Conservation (phyloP, 2,329 filamentous ascomycete species). For the Phialophora verrucosa region DNA sequence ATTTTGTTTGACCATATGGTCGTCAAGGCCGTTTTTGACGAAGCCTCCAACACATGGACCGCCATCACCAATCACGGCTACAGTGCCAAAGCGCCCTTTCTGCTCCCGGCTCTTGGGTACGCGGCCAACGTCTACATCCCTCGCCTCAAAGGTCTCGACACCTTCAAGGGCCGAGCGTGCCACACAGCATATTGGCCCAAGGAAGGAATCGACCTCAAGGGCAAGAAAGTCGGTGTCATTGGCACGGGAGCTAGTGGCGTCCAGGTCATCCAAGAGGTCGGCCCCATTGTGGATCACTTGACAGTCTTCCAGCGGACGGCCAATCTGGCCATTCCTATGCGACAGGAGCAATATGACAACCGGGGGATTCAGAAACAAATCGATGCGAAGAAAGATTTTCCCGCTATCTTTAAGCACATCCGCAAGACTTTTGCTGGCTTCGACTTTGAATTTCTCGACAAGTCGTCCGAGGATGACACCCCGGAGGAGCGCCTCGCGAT, state of each 20-base stretch:
- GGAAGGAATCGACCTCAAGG: conserved; percentile 59
- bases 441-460: too few relatives aligned
- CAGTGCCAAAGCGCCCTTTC: too few relatives aligned
- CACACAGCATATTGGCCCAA: conserved; percentile 64
- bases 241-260: conserved; percentile 69
- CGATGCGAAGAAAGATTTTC: too few relatives aligned
- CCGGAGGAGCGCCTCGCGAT: too few relatives aligned
- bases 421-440: too few relatives aligned
- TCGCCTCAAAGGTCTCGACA: conserved; percentile 62
- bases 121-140: conserved; percentile 66
- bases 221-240: conserved; percentile 66
- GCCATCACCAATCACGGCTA: conserved; percentile 50
- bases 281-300: too few relatives aligned
- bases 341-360: too few relatives aligned
- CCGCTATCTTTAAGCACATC: too few relatives aligned
- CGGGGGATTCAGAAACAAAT: too few relatives aligned
- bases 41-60: conserved; percentile 48
- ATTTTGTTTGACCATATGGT: conserved; percentile 43
- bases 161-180: conserved; percentile 63
- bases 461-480: too few relatives aligned
- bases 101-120: conserved; percentile 54
- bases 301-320: too few relatives aligned
- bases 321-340: too few relatives aligned
- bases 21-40: conserved; percentile 48
- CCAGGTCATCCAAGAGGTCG: conserved; percentile 38